A percentile compares a stretch with the other conserved stretches of the same genome.
Conservation (phyloP, 148 eudicot genomes). For the Silene conica region DNA sequence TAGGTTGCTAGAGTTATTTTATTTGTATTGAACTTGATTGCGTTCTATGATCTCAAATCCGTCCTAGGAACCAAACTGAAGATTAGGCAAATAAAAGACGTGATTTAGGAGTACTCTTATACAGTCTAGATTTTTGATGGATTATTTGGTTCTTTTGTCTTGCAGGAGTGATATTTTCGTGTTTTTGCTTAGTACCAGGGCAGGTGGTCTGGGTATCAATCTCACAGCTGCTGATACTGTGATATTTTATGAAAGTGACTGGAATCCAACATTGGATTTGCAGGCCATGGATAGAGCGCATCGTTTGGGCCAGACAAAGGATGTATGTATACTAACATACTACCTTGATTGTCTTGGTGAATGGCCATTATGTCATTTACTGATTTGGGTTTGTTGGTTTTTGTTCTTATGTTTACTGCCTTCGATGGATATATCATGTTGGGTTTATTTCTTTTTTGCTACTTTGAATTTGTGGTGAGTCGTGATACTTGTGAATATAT, state of each 20-base stretch:
- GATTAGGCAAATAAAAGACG: no score
- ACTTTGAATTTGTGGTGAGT: not conserved
- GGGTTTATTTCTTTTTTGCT: not conserved
- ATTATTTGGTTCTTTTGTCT: constrained; percentile 18
- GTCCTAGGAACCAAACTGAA: no score
- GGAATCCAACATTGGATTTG: constrained; percentile 98
- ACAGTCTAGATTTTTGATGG: constrained; percentile 2
- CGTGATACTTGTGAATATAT: not conserved
- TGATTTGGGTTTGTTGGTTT: not conserved
- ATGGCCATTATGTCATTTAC: not conserved
- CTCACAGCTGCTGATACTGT: constrained; percentile 98
- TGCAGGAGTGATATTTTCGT: constrained; percentile 95
- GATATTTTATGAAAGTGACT: constrained; percentile 97
- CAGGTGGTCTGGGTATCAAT: constrained; percentile 96
- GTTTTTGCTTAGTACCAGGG: constrained; percentile 94
- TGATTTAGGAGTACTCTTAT: not conserved
- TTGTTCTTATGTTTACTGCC: not conserved
- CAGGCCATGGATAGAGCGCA: constrained; percentile 99
- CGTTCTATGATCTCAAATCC: not conserved
- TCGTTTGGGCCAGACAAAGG: constrained; percentile 97
- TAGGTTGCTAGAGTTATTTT: not conserved
- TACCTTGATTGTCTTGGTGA: not conserved
- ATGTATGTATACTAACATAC: constrained; percentile 50
- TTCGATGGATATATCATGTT: not conserved
- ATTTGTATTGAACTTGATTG: not conserved